These are phyloP conservation scores for Echinochloa phyllopogon DNA, from an alignment of 176 grass and related monocot species.

Conservation along the genomic window DNA sequence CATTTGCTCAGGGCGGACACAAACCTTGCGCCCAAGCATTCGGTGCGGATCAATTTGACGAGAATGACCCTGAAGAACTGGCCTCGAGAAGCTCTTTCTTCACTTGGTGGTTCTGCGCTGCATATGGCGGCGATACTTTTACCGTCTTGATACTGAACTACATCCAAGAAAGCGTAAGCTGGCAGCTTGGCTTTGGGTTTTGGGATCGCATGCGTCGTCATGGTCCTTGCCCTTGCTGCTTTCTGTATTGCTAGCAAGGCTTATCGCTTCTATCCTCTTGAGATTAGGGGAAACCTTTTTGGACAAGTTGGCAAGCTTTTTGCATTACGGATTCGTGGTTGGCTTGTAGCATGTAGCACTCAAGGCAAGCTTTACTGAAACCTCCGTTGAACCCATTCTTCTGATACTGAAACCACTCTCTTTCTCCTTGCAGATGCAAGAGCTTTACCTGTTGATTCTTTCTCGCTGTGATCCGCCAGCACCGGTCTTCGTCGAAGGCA, in stretches of 20 bases:
- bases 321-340: neutral
- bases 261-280: constrained; percentile 38
- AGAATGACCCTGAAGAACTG: constrained; percentile 33
- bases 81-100: constrained; percentile 29
- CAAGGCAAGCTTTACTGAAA: neutral
- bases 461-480: neutral
- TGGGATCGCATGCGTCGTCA: constrained; percentile 31
- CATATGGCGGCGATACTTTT: neutral
- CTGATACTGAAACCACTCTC: neutral
- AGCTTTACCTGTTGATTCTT: neutral
- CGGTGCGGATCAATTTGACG: constrained; percentile 46
- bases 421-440: constrained; percentile 24
- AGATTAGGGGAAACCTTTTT: no score
- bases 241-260: constrained; percentile 34
- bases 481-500: neutral
- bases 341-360: neutral
- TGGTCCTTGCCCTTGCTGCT: constrained; percentile 26
- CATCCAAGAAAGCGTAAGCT: constrained; percentile 40
- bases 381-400: constrained; percentile 18
- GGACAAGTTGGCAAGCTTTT: neutral
- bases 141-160: constrained; percentile 21
- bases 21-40: constrained; percentile 52
- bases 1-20: constrained; percentile 44
- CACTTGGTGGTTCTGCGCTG: constrained; percentile 40
- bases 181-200: constrained; percentile 51